Conservation (phyloP, 805 yeast genomes). For the Wickerhamiella qilinensis region DNA sequence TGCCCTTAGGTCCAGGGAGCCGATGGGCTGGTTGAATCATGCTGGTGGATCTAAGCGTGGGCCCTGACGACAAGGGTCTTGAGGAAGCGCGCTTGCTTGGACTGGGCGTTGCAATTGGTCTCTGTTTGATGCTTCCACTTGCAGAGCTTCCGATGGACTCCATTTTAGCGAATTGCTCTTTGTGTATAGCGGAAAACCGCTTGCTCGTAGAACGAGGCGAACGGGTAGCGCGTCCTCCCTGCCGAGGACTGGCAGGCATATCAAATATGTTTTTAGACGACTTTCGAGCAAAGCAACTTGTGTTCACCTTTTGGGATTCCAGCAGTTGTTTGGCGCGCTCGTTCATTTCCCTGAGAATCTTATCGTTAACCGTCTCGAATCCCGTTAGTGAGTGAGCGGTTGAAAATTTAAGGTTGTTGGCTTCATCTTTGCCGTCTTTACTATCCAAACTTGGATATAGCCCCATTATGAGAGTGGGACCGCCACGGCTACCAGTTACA, state of each 20-base stretch:
- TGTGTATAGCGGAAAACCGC: slow-evolving; percentile 16
- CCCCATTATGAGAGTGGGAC: too few species aligned
- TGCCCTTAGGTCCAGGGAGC: too few species aligned
- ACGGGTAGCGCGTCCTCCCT: neutral
- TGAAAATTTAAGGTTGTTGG: slow-evolving; percentile 7
- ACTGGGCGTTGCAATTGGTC: too few species aligned
- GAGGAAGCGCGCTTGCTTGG: too few species aligned
- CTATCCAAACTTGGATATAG: neutral
- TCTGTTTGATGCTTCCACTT: too few species aligned
- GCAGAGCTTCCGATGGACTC: slow-evolving; percentile 15
- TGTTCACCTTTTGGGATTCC: slow-evolving; percentile 5
- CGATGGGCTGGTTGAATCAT: too few species aligned
- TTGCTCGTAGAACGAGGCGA: neutral
- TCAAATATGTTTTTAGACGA: neutral
- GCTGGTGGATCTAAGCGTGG: too few species aligned
- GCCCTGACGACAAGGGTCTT: too few species aligned
- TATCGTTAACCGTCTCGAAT: slow-evolving; percentile 21
- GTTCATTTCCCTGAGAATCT: slow-evolving; percentile 22
- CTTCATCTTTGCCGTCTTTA: neutral
- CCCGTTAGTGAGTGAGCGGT: slow-evolving; percentile 11
- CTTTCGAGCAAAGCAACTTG: too few species aligned
- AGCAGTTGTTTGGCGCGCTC: slow-evolving; percentile 16
- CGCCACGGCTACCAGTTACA: too few species aligned
- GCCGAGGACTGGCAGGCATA: neutral
- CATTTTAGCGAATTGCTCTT: slow-evolving; percentile 15